Base-by-base conservation (phyloP, 768 basidiomycete species). In the Naganishia onofrii region DNA sequence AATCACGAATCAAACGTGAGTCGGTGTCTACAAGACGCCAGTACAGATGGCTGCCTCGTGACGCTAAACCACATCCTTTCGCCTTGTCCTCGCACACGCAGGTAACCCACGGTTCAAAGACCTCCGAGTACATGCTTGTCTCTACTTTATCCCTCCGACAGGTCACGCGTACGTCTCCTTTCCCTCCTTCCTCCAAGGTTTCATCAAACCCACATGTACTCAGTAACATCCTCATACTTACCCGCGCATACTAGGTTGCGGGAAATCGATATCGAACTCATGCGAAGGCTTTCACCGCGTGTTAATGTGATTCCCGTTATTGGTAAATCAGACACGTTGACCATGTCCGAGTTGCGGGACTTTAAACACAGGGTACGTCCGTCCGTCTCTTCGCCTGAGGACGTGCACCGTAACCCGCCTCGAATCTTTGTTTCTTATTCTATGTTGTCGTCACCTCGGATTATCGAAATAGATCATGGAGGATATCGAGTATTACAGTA, bases 391-490 rank as follows among this genome's bases (percentile, higher is more conserved):
- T 66, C 19, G 8, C 34, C 8, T 21, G 81, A 89, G n/a, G n/a
- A n/a, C n/a, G n/a, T n/a, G n/a, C n/a, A n/a, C n/a, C n/a, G n/a
- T n/a, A n/a, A n/a, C n/a, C n/a, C n/a, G n/a, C n/a, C n/a, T n/a
- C n/a, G n/a, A n/a, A n/a, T n/a, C n/a, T n/a, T n/a, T n/a, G n/a
- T n/a, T n/a, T n/a, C n/a, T n/a, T n/a, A n/a, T n/a, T n/a, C n/a
- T n/a, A n/a, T n/a, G n/a, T n/a, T n/a, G n/a, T n/a, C n/a, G n/a
- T n/a, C n/a, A n/a, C n/a, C n/a, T n/a, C n/a, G n/a, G n/a, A n/a
- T n/a, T n/a, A n/a, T n/a, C n/a, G n/a, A n/a, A n/a, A 13, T 74
- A 96, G 93, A 88, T 99, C 77, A 99, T 98, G 95, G 95, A 99
- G 82, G 96, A 99, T 79, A 99, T 99, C 75, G 95, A 97, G 77